Evolutionary conservation across 768 basidiomycete species (phyloP).

Genomic region (Pisolithus microcarpus): DNA sequence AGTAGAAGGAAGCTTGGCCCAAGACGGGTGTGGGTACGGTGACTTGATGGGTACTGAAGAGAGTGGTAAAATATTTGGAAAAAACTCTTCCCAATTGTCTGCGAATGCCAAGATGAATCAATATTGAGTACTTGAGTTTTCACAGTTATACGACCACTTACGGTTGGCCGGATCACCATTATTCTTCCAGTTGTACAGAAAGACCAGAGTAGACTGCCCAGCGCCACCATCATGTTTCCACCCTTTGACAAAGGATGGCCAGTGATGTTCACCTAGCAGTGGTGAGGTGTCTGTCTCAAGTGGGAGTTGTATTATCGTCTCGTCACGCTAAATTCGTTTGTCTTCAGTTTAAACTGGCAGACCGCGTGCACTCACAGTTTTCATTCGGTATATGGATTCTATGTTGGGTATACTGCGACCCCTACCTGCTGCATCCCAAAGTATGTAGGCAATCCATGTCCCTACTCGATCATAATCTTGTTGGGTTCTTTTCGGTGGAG

Average conservation of each 20-base stretch:
- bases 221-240: conserved; percentile 7
- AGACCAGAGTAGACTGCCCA: conserved; percentile 14
- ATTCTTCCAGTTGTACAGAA: conserved; percentile 25
- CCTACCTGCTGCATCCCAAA: conserved; percentile 10
- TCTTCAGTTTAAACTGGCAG: not conserved
- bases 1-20: conserved; percentile 13
- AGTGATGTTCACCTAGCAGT: conserved; percentile 23
- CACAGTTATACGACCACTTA: conserved; percentile 8
- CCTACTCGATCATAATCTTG: conserved; percentile 17
- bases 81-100: conserved; percentile 25
- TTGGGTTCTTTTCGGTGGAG: conserved; percentile 5
- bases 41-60: conserved; percentile 12
- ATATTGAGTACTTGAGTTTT: not conserved
- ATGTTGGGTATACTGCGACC: conserved; percentile 7
- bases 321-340: conserved; percentile 16
- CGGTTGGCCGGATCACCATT: conserved; percentile 26
- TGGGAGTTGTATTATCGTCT: conserved; percentile 23
- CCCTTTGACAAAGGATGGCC: conserved; percentile 9
- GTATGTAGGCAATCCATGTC: conserved; percentile 20
- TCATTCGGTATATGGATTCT: conserved; percentile 22
- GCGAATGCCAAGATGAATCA: not conserved
- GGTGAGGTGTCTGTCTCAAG: conserved; percentile 19
- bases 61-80: conserved; percentile 5
- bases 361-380: conserved; percentile 23
- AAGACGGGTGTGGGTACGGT: conserved; percentile 23